These are phyloP conservation scores for Tylopilus orsonianus DNA, from an alignment of 1,284 basidiomycete genomes.

Conservation along the genomic window DNA sequence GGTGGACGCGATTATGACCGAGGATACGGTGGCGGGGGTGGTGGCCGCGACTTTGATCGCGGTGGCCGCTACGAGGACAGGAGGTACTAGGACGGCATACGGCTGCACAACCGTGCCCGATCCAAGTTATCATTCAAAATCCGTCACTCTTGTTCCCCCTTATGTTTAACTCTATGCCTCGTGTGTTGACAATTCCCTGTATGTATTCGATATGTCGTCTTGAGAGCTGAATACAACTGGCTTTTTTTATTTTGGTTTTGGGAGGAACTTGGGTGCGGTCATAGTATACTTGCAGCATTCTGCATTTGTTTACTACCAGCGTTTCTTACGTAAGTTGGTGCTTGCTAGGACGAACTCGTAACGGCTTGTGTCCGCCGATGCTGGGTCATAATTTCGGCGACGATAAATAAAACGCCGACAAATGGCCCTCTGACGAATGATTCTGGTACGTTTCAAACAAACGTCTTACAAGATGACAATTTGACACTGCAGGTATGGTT, in stretches of 20 bases:
- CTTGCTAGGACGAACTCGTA: too few species aligned
- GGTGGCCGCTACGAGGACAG: constrained; percentile 43
- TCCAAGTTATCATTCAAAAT: constrained; percentile 5
- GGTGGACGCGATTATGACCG: constrained; percentile 43
- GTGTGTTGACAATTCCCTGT: constrained; percentile 9
- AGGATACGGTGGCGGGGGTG: constrained; percentile 16
- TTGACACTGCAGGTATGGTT: too few species aligned
- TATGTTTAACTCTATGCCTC: not conserved
- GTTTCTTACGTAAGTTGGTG: too few species aligned
- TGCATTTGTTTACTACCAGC: too few species aligned
- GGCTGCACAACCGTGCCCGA: not conserved
- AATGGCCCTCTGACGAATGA: too few species aligned
- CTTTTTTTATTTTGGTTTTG: constrained; percentile 1
- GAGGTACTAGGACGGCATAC: constrained; percentile 26
- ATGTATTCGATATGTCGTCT: constrained; percentile 24
- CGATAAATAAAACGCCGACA: too few species aligned
- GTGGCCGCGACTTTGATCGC: constrained; percentile 22
- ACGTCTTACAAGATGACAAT: too few species aligned
- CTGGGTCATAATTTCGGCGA: too few species aligned
- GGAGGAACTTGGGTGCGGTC: not conserved
- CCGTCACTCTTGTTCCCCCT: not conserved
- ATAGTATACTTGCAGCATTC: too few species aligned
- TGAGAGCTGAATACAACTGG: constrained; percentile 21
- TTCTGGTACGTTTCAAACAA: too few species aligned
- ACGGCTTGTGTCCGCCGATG: too few species aligned